Base-by-base conservation (phyloP, 2,329 filamentous ascomycete species). In the Knoxdaviesia proteae region DNA sequence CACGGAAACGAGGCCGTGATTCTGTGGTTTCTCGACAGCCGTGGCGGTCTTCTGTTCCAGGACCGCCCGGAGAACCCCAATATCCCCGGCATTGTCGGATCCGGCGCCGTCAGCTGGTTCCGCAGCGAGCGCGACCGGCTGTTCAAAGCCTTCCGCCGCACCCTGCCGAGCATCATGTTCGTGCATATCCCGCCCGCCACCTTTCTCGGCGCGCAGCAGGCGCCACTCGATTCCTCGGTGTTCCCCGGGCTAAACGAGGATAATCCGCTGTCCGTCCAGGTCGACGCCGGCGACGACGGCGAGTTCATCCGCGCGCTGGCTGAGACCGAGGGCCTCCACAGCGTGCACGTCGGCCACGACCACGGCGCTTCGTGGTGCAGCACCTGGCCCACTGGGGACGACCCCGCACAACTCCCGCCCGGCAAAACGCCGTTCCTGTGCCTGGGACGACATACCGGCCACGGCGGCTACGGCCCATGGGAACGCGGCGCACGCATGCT, bases 11-110 rank as follows among this genome's bases (percentile, higher is more conserved):
- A 64, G 0, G 58, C 58, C 39, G 48, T 67, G 33, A 51, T 84
- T 1, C 59, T 84, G 1, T 84, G 77, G 75, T 83, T 83, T 58
- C 82, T 84, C 50, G 80, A 84, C 51, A 71, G 65, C 44, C 63
- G 69, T 10, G 76, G 77, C 34, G 75, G 75, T 5, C 31, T 31
- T 35, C 32, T 38, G 11, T 43, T 45, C 7, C 44, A 45, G 7
- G 20, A 34, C 20, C 34, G 20, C 3, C 29, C 33, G 6, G 31
- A 20, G 8, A 37, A 40, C 20, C 40, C 37, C 6, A 38, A 42
- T 31, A 46, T 46, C 30, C 39, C 42, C 2, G 42, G 44, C 29
- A 36, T 44, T 7, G 44, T 46, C 9, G 40, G 36, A 8, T 44
- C 39, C 39, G 34, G 11, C 10, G 42, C 44, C 2, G 44, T 46